Evolutionary conservation across 345 rosid species (phyloP).

Genomic region (Populus ilicifolia): DNA sequence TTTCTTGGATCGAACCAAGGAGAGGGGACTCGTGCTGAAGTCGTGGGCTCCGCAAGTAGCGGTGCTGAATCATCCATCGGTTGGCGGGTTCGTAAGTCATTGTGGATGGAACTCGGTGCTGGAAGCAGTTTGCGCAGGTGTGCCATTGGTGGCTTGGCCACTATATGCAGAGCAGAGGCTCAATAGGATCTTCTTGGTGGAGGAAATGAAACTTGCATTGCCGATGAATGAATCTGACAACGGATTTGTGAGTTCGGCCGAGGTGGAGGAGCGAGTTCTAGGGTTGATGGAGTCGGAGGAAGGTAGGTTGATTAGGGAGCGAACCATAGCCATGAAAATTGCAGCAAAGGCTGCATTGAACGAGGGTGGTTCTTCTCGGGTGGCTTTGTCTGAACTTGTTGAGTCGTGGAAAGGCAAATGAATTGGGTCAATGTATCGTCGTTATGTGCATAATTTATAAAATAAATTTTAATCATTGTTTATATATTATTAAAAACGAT

Average conservation of each 20-base stretch:
- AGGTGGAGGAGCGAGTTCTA: slow-evolving; percentile 32
- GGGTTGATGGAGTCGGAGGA: slow-evolving; percentile 32
- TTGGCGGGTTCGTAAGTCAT: slow-evolving; percentile 62
- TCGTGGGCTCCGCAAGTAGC: slow-evolving; percentile 61
- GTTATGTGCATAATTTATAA: no score
- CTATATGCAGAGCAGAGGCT: slow-evolving; percentile 42
- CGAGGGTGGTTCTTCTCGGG: slow-evolving; percentile 21
- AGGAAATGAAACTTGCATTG: slow-evolving; percentile 48
- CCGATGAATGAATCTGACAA: slow-evolving; percentile 35
- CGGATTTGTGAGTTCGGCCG: slow-evolving; percentile 31
- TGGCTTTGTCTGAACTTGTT: slow-evolving; percentile 12
- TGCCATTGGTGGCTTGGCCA: slow-evolving; percentile 51
- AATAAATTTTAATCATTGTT: no score
- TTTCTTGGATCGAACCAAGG: slow-evolving; percentile 31
- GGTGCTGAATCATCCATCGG: slow-evolving; percentile 39
- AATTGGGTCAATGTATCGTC: no score
- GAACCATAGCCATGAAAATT: slow-evolving; percentile 8
- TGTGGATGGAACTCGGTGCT: slow-evolving; percentile 69
- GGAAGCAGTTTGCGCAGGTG: slow-evolving; percentile 48
- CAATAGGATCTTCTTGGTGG: slow-evolving; percentile 41
- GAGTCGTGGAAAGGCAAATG: slow-evolving; percentile 7
- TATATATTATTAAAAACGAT: no score
- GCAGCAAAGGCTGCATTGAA: slow-evolving; percentile 11
- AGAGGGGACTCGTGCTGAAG: slow-evolving; percentile 45
- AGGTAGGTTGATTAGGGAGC: slow-evolving; percentile 16